Evolutionary conservation across 23 red algal genomes (phyloP), one percentile per base, ranked within the genome.

Genomic region (Gracilaria vermiculophylla): DNA sequence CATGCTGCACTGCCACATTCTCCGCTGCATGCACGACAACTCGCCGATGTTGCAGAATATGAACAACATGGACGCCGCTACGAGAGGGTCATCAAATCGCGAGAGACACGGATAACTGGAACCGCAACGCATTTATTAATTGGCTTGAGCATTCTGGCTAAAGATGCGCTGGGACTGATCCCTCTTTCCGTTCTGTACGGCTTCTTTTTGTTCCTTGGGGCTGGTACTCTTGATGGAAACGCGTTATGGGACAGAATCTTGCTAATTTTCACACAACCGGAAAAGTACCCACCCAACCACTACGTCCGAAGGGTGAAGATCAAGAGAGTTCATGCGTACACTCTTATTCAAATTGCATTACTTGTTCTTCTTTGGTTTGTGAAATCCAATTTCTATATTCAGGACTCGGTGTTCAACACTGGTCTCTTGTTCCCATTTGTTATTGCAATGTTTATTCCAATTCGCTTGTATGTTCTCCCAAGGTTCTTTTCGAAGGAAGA

Each of bases 391-490:
- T 98, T 98, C 70, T 98, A 98, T 53, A 64, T 92, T 1, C 40
- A 78, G 23, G 92, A 82, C 34, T 94, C 92, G 24, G 77, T 97
- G 27, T 98, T 98, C 84, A 95, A 98, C 78, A 80, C 91, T 35
- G 96, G 96, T 33, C 82, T 98, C 32, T 76, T 98, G 50, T 98
- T 98, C 62, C 96, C 96, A 29, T 89, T 98, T 72, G 77, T 98
- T 76, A 91, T 98, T 10, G 77, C 94, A 31, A 34, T 85, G 27
- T 95, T 98, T 60, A 90, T 95, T 77, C 96, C 96, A 54, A 69
- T 98, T 21, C 88, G 89, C 19, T 62, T 83, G 42, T 83, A 77
- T 29, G 53, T 92, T 62, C 78, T 92, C 35, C 88, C 88, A 12
- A 53, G 88, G 21, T 69, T 92, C 62, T 92, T 92, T 34, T 74